Base-by-base conservation (phyloP, 148 eudicot species). In the Arbutus unedo region DNA sequence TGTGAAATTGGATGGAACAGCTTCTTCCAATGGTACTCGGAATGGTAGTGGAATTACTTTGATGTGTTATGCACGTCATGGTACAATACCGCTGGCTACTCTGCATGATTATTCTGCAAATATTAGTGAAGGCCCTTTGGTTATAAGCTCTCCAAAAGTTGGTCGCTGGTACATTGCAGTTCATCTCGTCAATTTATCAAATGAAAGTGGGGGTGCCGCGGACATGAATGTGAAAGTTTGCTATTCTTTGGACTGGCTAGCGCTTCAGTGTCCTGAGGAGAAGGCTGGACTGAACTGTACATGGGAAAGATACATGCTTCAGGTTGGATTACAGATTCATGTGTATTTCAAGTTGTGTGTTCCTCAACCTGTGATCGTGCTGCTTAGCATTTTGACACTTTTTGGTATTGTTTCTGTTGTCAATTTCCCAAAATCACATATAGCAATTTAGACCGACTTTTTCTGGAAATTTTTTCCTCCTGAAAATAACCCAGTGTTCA, bases 81-180 rank as follows among this genome's bases (percentile, higher is more conserved):
- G 94, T 70, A 88, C 98, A 67, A 82, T 96, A 85, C 95, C 99
- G 57, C 78, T 74, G 70, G 80, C 86, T 56, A 82, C 82, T 77
- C 55, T 85, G 81, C 89, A 91, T 82, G 99, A 96, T 84, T 93
- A 91, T 87, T 89, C 95, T 64, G 87, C 88, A 53, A 89, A 92
- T 82, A 84, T 96, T 71, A 88, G 84, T 68, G 84, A 85, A 60
- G 87, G 84, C 79, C 90, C 97, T 79, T 81, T 96, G 88, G 75
- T 90, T 72, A 87, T 96, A 81, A 88, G 68, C 38, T 88, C 84
- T 81, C 99, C 98, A 47, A 92, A 88, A 91, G 87, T 83, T 80
- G 99, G 99, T 43, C 89, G 87, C 55, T 96, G 99, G 99, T 96
- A 88, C 67, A 78, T 96, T 79, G 87, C 91, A 43, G 83, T 96